Percentiles rank a stretch among this genome's conserved stretches.
Evolutionary conservation across 139 green algal species (phyloP).

Genomic region (Micromonas pusilla): DNA sequence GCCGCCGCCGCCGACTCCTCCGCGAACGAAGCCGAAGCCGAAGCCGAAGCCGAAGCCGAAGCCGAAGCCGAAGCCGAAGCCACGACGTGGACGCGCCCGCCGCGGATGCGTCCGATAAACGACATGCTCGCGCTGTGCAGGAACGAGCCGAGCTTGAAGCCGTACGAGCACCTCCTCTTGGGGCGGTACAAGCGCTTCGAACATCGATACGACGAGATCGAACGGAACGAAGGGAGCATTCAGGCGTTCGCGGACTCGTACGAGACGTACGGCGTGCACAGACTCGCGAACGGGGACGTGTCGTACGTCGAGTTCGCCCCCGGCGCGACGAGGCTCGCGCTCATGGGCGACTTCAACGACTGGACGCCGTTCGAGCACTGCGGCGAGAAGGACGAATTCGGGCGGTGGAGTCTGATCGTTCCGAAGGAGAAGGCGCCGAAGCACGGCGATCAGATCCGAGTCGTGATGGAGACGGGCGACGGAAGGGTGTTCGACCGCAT

Average conservation of each 20-base stretch:
- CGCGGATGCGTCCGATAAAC: not conserved
- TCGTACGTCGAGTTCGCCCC: slow-evolving; percentile 87
- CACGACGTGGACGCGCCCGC: too few species aligned
- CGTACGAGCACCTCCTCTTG: slow-evolving; percentile 69
- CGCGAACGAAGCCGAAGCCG: too few species aligned
- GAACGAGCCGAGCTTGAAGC: not conserved
- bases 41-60: too few species aligned
- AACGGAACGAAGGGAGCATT: slow-evolving; percentile 55
- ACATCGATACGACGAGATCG: slow-evolving; percentile 47
- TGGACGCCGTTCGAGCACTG: slow-evolving; percentile 60
- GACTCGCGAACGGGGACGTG: slow-evolving; percentile 42
- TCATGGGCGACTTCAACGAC: slow-evolving; percentile 94
- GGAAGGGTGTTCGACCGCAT: slow-evolving; percentile 13
- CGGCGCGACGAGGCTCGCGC: slow-evolving; percentile 54
- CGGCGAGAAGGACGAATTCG: slow-evolving; percentile 60
- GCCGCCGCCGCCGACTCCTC: too few species aligned
- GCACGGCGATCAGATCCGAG: slow-evolving; percentile 18
- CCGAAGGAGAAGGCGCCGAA: not conserved
- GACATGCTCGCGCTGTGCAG: not conserved
- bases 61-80: too few species aligned
- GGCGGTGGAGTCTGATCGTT: slow-evolving; percentile 62
- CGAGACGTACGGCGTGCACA: slow-evolving; percentile 63
- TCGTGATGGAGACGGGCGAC: slow-evolving; percentile 9
- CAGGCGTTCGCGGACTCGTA: slow-evolving; percentile 54
- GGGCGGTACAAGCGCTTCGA: slow-evolving; percentile 54